Percentiles rank a stretch among this genome's conserved stretches.
Evolutionary conservation across 177 flowering plant genomes (phyloP).

Genomic region (Tripterygium wilfordii): DNA sequence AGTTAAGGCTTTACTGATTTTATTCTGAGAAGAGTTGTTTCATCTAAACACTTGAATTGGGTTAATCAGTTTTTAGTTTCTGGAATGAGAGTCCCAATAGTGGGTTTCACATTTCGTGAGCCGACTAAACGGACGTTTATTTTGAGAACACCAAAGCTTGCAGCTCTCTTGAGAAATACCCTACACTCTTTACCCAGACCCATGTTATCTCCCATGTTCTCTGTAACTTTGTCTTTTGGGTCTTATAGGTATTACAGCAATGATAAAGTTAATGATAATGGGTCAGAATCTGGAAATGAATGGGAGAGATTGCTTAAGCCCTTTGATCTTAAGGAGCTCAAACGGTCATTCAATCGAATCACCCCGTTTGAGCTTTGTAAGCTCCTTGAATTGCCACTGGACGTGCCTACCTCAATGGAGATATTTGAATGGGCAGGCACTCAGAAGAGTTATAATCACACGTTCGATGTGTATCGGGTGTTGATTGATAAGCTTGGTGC

Average conservation of each 20-base stretch:
- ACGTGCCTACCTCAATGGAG: constrained; percentile 64
- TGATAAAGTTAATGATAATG: constrained; percentile 5
- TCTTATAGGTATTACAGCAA: constrained; percentile 2
- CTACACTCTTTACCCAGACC: constrained; percentile 1
- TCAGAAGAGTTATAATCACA: constrained; percentile 72
- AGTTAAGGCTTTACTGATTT: too few species aligned
- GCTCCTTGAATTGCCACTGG: constrained; percentile 69
- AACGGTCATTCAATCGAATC: constrained; percentile 40
- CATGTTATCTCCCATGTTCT: not conserved
- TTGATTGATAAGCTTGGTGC: constrained; percentile 76
- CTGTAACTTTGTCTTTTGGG: constrained; percentile 10
- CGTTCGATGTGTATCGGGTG: constrained; percentile 59
- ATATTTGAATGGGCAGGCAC: constrained; percentile 59
- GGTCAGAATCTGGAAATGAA: constrained; percentile 40
- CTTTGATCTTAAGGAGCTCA: constrained; percentile 68
- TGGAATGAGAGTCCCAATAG: too few species aligned
- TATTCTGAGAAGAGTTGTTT: too few species aligned
- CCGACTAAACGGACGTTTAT: too few species aligned
- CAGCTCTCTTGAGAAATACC: constrained; percentile 6
- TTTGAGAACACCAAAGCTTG: constrained; percentile 15
- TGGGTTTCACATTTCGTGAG: constrained; percentile 6
- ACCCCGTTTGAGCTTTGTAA: constrained; percentile 69
- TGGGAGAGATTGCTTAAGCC: constrained; percentile 87
- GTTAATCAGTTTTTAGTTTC: too few species aligned
- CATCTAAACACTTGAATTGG: too few species aligned